These are phyloP conservation scores for Diaporthe vaccinii DNA, from an alignment of 2,329 filamentous ascomycete species.

Conservation along the genomic window DNA sequence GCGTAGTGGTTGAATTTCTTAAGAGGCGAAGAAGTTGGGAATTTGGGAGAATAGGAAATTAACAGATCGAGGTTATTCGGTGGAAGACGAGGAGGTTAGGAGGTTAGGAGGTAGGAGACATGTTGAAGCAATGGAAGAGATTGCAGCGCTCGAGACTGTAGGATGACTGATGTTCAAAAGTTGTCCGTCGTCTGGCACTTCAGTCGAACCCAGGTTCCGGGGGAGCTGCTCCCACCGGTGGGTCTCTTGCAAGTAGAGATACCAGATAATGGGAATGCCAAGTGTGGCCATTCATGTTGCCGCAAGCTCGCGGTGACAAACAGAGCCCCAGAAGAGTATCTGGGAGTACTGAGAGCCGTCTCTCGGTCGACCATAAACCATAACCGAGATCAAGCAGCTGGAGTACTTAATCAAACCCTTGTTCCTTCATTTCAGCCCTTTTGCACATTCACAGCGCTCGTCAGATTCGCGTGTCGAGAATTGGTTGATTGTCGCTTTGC, in stretches of 20 bases:
- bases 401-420: background rate
- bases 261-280: background rate
- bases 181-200: background rate
- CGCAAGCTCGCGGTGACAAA: no score
- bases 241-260: background rate
- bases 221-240: background rate
- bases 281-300: background rate
- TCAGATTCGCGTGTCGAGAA: background rate
- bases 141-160: no score
- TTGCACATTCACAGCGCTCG: slow-evolving; percentile 17
- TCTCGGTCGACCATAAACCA: background rate
- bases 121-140: background rate
- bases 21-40: background rate
- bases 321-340: background rate
- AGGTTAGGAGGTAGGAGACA: background rate
- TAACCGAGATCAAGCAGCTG: background rate
- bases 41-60: background rate
- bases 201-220: background rate
- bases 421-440: slow-evolving; percentile 1
- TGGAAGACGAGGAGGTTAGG: background rate
- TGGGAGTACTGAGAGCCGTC: background rate
- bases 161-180: background rate
- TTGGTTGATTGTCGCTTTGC: slow-evolving; percentile 38
- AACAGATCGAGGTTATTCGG: background rate
- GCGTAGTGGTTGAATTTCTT: background rate